Percentiles rank a stretch among this genome's conserved stretches.
Evolutionary conservation across 148 eudicot genomes (phyloP).

Genomic region (Salicornia ramosissima): DNA sequence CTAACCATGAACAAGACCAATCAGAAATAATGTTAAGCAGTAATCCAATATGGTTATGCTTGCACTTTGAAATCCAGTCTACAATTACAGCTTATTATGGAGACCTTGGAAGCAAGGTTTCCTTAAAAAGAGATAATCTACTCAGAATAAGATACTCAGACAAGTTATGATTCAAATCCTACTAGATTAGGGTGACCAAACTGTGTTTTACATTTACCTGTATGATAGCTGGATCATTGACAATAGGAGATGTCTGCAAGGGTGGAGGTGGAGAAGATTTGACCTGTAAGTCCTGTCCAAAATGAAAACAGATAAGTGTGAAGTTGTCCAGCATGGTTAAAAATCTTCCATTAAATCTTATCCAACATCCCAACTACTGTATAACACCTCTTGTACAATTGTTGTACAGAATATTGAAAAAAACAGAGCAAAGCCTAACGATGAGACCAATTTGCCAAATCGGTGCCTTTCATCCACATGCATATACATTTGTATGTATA

Average conservation of each 20-base stretch:
- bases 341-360: not conserved
- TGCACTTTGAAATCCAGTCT: not conserved
- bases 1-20: not conserved
- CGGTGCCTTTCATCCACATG: too few species aligned
- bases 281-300: constrained; percentile 60
- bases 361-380: not conserved
- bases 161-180: not conserved
- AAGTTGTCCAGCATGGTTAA: too few species aligned
- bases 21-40: not conserved
- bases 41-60: constrained; percentile 2
- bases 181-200: not conserved
- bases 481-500: too few species aligned
- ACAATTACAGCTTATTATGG: not conserved
- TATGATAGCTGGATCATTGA: constrained; percentile 64
- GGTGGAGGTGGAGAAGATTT: constrained; percentile 52
- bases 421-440: not conserved
- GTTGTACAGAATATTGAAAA: not conserved
- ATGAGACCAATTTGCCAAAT: too few species aligned
- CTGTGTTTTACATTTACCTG: constrained; percentile 30
- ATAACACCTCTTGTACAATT: too few species aligned
- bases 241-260: constrained; percentile 36
- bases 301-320: not conserved
- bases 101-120: not conserved
- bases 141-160: not conserved
- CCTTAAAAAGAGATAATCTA: not conserved